Evolutionary conservation across 768 basidiomycete species (phyloP), one percentile per base, ranked within the genome.

Genomic region (Boletus reticuloceps): DNA sequence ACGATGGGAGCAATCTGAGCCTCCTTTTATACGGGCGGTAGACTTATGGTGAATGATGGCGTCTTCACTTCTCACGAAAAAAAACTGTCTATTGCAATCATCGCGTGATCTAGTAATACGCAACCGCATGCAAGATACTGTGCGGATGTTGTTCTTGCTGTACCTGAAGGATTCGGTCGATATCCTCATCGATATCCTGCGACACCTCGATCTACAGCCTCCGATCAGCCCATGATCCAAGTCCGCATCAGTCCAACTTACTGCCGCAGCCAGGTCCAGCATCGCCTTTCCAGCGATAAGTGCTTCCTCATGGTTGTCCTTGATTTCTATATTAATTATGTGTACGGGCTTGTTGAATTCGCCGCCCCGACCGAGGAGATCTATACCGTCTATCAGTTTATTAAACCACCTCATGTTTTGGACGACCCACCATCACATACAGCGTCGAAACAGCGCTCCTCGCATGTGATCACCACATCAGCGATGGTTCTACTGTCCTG

Each of bases 231-330:
- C 47, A 22, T 56, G 20, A 54, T 53, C 44, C 45, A 27, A 22
- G 27, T 25, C 32, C 13, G 42, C 47, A 36, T 36, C 37, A 41
- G 6, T 31, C 13, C 17, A 31, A 79, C 92, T 75, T 65, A 97
- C 96, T 51, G 94, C 89, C 46, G 84, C 78, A 9, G 93, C 94
- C 20, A 99, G 77, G 65, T 96, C 95, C 29, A 98, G 77, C 69
- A 98, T 94, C 3, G 96, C 94, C 70, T 87, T 91, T 17, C 97
- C 96, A 25, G 97, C 97, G 60, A 98, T 93, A 45, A 89, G 77
- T 1, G 97, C 97, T 72, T 99, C 97, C 78, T 98, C 97, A 64
- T 98, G 95, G 67, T 97, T 98, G 73, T 99, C 97, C 76, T 91
- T 97, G 73, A 98, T 98, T 68, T 99, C 97, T 57, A 98, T 83